These are phyloP conservation scores for Ceratocystiopsis sp. DNA, from an alignment of 2,329 filamentous ascomycete genomes.

Conservation along the genomic window DNA sequence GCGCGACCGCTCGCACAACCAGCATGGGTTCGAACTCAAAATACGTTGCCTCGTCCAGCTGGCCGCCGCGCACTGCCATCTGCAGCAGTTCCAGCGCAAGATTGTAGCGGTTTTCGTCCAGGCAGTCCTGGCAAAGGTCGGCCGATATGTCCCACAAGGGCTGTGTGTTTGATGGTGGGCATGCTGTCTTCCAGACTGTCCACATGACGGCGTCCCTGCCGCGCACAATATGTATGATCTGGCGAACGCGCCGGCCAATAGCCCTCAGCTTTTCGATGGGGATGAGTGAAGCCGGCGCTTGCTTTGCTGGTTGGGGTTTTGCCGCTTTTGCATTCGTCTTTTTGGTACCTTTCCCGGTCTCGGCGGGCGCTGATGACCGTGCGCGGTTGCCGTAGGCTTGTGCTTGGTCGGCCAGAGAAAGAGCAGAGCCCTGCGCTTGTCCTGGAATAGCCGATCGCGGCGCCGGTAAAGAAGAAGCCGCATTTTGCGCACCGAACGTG, in stretches of 20 bases:
- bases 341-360: background rate
- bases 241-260: background rate
- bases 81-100: conserved; percentile 17
- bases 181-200: background rate
- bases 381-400: conserved; percentile 1
- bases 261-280: background rate
- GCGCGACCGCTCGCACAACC: conserved; percentile 15
- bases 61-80: conserved; percentile 12
- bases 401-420: conserved; percentile 1
- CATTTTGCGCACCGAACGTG: background rate
- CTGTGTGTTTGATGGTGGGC: no score
- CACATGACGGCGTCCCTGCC: background rate
- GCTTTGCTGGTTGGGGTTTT: no score
- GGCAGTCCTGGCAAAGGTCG: conserved; percentile 18
- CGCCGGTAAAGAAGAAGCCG: background rate
- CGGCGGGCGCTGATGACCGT: background rate
- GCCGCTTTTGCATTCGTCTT: background rate
- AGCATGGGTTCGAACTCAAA: conserved; percentile 19
- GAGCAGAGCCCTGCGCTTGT: background rate
- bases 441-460: background rate
- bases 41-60: conserved; percentile 18
- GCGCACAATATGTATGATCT: background rate
- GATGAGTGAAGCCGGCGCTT: background rate
- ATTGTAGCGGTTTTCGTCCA: conserved; percentile 14
- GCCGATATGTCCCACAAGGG: conserved; percentile 12